Evolutionary conservation across 345 rosid genomes (phyloP), one percentile per base, ranked within the genome.

Genomic region (Garcia nutans): DNA sequence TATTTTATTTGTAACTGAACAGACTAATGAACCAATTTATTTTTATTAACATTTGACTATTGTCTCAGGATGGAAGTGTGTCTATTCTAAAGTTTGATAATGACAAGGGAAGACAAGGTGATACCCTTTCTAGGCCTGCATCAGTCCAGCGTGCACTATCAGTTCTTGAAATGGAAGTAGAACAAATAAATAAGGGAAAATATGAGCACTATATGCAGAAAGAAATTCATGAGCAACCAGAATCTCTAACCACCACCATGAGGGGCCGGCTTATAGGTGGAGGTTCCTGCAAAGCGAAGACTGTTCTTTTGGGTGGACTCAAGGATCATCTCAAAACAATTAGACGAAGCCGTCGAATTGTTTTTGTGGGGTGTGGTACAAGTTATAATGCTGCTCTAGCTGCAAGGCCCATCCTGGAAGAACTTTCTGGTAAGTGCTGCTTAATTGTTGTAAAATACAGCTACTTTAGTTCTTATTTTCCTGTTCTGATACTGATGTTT

Each of bases 171-270:
- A 89, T 95, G 99, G 98, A 95, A 81, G 98, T 95, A 76, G 98
- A 95, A 84, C 99, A 95, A 83, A 95, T 95, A 81, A 90, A 88
- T 83, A 95, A 91, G 83, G 99, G 99, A 59, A 85, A 80, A 9
- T 95, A 90, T 70, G 97, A 95, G 73, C 96, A 95, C 70, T 95
- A 95, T 79, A 95, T 95, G 99, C 97, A 91, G 86, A 95, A 95
- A 83, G 99, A 95, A 88, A 95, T 95, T 81, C 99, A 95, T 56
- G 99, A 95, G 76, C 99, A 95, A 80, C 98, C 99, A 2, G 98
- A 95, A 82, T 95, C 99, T 78, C 80, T 95, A 67, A 95, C 88
- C 16, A 95, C 99, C 76, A 91, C 99, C 24, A 91, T 95, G 99
- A 88, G 99, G 77, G 99, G 99, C 20, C 83, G 99, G 79, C 98